Evolutionary conservation across 176 grass and related monocot species (phyloP).

Genomic region (Oryza glaberrima): DNA sequence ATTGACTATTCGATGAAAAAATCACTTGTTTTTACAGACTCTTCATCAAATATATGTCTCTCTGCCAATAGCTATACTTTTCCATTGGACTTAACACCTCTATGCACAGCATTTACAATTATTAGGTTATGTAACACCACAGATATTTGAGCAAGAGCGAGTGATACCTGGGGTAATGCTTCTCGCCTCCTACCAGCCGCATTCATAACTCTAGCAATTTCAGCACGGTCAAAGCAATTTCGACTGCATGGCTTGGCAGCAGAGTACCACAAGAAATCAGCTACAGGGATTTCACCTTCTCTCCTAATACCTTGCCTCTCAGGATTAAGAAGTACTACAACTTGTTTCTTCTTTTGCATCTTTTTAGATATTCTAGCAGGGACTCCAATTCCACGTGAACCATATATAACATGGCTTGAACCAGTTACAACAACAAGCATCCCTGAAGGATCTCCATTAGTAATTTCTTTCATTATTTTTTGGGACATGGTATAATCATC

Average conservation of each 20-base stretch:
- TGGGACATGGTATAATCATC: slow-evolving; percentile 98
- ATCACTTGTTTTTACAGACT: not conserved
- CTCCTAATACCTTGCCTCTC: slow-evolving; percentile 93
- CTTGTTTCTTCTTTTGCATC: slow-evolving; percentile 97
- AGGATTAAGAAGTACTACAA: slow-evolving; percentile 91
- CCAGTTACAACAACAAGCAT: slow-evolving; percentile 95
- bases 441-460: slow-evolving; percentile 61
- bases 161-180: slow-evolving; percentile 85
- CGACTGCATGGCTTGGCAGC: slow-evolving; percentile 89
- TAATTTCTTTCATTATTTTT: slow-evolving; percentile 78
- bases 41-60: not conserved
- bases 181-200: slow-evolving; percentile 84
- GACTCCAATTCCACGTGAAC: slow-evolving; percentile 81
- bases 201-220: slow-evolving; percentile 99
- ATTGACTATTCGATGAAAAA: slow-evolving; percentile 10
- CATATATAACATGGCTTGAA: slow-evolving; percentile 93
- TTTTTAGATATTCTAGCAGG: slow-evolving; percentile 96
- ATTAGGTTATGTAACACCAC: not conserved
- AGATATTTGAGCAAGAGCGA: slow-evolving; percentile 19
- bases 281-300: slow-evolving; percentile 92
- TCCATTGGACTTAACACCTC: not conserved
- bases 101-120: slow-evolving; percentile 10
- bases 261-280: slow-evolving; percentile 97
- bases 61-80: not conserved
- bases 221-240: slow-evolving; percentile 99